A percentile compares a stretch with the other conserved stretches of the same genome.
These are phyloP conservation scores for Geranium brycei DNA, from an alignment of 345 rosid species.

Conservation along the genomic window DNA sequence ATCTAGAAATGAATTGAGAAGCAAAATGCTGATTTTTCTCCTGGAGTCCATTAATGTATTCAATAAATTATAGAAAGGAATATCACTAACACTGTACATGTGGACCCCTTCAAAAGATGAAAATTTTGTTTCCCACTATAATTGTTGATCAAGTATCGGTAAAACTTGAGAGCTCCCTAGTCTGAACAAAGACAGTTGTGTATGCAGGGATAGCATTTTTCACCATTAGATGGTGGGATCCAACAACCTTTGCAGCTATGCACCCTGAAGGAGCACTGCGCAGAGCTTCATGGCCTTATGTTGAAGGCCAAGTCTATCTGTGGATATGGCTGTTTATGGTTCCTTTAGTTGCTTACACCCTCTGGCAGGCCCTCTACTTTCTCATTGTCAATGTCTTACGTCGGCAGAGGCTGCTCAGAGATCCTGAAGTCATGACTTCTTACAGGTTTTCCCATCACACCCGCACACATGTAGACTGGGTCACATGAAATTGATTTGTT, in stretches of 20 bases:
- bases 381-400: constrained; percentile 86
- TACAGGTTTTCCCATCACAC: constrained; percentile 35
- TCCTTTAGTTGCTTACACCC: constrained; percentile 71
- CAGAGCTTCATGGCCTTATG: constrained; percentile 78
- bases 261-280: constrained; percentile 60
- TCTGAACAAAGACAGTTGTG: constrained; percentile 5
- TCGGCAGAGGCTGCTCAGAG: constrained; percentile 75
- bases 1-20: neutral
- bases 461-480: neutral
- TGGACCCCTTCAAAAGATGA: no score
- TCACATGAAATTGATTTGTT: no score
- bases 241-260: constrained; percentile 79
- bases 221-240: constrained; percentile 98
- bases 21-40: neutral
- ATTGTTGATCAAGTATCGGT: neutral
- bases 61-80: neutral
- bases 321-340: constrained; percentile 77
- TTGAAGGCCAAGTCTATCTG: constrained; percentile 62
- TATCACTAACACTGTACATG: neutral
- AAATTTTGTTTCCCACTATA: neutral
- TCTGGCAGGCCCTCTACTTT: constrained; percentile 87
- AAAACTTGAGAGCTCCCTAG: neutral
- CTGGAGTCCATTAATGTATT: no score
- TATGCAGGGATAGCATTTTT: constrained; percentile 74
- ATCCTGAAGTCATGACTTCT: constrained; percentile 99